Base-by-base conservation (phyloP, 208 protist species). In the Trypanosoma caninum region DNA sequence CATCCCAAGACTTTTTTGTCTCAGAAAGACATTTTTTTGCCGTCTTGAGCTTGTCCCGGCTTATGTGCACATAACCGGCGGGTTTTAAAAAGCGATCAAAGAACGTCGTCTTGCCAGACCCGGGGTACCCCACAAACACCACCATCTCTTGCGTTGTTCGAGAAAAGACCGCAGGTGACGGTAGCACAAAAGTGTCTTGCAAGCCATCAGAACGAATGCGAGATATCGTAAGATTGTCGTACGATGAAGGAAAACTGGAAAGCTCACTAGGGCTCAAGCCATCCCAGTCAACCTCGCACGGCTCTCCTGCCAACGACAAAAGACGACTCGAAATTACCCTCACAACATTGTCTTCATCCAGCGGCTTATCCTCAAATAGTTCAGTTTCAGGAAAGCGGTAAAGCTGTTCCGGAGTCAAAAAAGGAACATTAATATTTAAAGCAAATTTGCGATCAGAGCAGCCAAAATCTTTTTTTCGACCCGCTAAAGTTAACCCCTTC, bases 381-480 rank as follows among this genome's bases (percentile, higher is more conserved):
- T 41, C 20, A 2, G 25, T 55, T 34, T 56, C 5, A 0, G 69
- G 56, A 8, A 23, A 45, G 8, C 28, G 25, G 33, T 97, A 98
- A 23, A 93, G 79, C 48, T 93, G 68, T 67, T 98, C 93, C 2
- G 94, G 93, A 6, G 92, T 98, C 28, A 90, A 42, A 54, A 98
- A 98, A 6, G 81, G 55, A 28, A 97, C 61, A 16, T 74, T 64
- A 10, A 85, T 14, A 68, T 97, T 97, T 41, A 72, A 37, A 0
- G 95, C 93, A 66, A 98, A 98, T 40, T 87, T 90, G 6, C 87
- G 69, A 54, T 97, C 95, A 38, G 84, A 80, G 64, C 84, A 93
- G 65, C 76, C 84, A 59, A 97, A 97, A 80, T 97, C 97, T 48
- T 94, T 95, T 56, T 89, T 93, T 16, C 77, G 62, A 9, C 83